Percentiles rank a stretch among this genome's conserved stretches.
Evolutionary conservation across 1,284 basidiomycete species (phyloP).

Genomic region (Leccinum cinnamomeum): DNA sequence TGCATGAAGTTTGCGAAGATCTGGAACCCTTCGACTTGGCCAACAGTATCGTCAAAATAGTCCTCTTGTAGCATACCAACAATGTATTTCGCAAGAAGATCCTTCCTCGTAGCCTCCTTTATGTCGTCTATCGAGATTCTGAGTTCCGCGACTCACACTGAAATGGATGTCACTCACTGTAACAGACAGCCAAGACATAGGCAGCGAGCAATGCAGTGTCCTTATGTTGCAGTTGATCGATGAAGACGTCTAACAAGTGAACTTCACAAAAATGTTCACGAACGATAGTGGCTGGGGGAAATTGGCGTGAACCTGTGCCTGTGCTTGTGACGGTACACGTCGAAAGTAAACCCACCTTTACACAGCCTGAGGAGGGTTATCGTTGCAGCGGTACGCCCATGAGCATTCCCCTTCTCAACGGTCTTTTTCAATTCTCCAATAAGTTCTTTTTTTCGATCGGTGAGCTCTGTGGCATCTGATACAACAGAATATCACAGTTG

Average conservation of each 20-base stretch:
- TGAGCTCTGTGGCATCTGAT: conserved; percentile 10
- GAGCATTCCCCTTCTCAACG: conserved; percentile 1
- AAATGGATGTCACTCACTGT: conserved; percentile 8
- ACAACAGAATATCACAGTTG: not conserved
- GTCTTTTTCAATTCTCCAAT: conserved; percentile 15
- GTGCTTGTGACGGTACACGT: not conserved
- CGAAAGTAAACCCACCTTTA: conserved; percentile 9
- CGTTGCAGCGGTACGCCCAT: conserved; percentile 25
- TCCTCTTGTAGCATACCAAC: conserved; percentile 26
- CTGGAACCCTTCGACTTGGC: conserved; percentile 31
- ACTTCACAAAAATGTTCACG: conserved; percentile 4
- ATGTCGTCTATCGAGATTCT: conserved; percentile 19
- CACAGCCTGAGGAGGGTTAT: conserved; percentile 23
- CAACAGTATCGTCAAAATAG: conserved; percentile 31
- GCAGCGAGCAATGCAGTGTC: conserved; percentile 15
- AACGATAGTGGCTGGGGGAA: conserved; percentile 7
- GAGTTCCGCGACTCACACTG: not conserved
- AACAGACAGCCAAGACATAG: conserved; percentile 15
- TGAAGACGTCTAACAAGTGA: conserved; percentile 3
- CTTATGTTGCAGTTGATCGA: conserved; percentile 16
- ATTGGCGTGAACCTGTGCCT: conserved; percentile 1
- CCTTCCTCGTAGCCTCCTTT: conserved; percentile 8
- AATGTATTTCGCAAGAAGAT: conserved; percentile 17
- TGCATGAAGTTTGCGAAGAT: conserved; percentile 27
- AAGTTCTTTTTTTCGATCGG: not conserved